Evolutionary conservation across 2,329 filamentous ascomycete species (phyloP), one percentile per base, ranked within the genome.

Genomic region (Pseudohalonectria lignicola): DNA sequence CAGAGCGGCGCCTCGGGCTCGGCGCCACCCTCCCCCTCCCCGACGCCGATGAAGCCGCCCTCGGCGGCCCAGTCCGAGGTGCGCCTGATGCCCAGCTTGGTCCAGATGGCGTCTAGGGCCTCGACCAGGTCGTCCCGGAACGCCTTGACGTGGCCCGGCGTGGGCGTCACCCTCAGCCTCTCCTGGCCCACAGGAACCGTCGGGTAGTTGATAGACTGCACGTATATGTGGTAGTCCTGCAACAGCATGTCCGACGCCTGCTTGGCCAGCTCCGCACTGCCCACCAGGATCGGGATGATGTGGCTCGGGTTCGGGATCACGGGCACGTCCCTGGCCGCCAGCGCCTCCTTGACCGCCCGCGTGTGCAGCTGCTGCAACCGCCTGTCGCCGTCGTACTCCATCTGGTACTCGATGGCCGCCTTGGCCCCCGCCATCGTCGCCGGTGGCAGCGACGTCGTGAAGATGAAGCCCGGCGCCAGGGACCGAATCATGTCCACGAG

Each of bases 131-230:
- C 78, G 47, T 93, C 82, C 44, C 87, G 86, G 63, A 84, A 86
- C 49, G 85, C 76, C 62, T 82, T 82, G 39, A 76, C 77, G 59
- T 98, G 92, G 31, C 92, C 92, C 0, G 92, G 92, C 1, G 92
- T 98, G 0, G 92, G 92, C 2, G 92, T 98, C 59, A 98, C 86
- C 48, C 92, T 83, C 40, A 98, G 80, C 41, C 92, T 81, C 63
- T 98, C 92, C 67, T 98, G 88, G n/a, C 92, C 92, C 6, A 94
- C 86, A 3, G 92, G 92, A 3, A 98, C 92, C 37, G 92, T 98
- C 2, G 92, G 92, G 63, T 96, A 96, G 67, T 98, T 98, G 73
- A 98, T 96, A 39, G 86, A 87, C 64, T 98, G 92, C 19, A 98
- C 92, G 57, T 98, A 98, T 56, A 98, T 95, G 44, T 79, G 76